Base-by-base conservation (phyloP, 805 yeast species). In the Hanseniaspora thailandica region DNA sequence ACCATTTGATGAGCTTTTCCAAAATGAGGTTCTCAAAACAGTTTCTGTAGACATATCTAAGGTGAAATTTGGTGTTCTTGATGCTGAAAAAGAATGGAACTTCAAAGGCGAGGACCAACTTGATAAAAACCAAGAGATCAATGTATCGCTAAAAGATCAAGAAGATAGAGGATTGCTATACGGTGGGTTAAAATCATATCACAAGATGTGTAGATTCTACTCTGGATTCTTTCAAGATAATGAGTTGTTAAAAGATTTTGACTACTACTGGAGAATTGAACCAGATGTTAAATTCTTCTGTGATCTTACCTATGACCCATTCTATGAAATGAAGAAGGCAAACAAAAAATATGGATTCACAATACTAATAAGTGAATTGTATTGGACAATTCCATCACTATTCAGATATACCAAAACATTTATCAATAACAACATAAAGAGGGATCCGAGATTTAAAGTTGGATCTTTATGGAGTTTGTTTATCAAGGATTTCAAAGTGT, bases 181-280 rank as follows among this genome's bases (percentile, higher is more conserved):
- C 65, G 97, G 96, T 0, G 81, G 78, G 55, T 67, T 81, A 72
- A 82, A 76, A 48, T 78, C 90, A 5, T 93, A 90, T 63, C 97
- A 90, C 66, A 83, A 84, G 62, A 90, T 90, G 97, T 90, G 97
- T 65, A 75, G 96, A n/a, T 89, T 82, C 64, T 86, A 85, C 63
- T 80, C 94, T 0, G 95, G 96, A 1, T 72, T 73, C 55, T 90
- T 90, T 63, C 86, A 78, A 69, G 77, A 81, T 56, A 96, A 90
- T 65, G 84, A 84, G 5, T 63, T 86, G 57, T 82, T 90, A 41
- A 67, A 67, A 48, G 75, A 79, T 56, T 74, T 80, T 54, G 87
- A 88, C 57, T 90, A 96, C 94, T 90, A 88, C 68, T 89, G 97
- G 96, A 75, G 97, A 54, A 87, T 93, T 12, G 98, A 93, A 66